Percentiles rank a stretch among this genome's conserved stretches.
Evolutionary conservation across 352 stramenopile species (phyloP).

Genomic region (Phytophthora hybrid): DNA sequence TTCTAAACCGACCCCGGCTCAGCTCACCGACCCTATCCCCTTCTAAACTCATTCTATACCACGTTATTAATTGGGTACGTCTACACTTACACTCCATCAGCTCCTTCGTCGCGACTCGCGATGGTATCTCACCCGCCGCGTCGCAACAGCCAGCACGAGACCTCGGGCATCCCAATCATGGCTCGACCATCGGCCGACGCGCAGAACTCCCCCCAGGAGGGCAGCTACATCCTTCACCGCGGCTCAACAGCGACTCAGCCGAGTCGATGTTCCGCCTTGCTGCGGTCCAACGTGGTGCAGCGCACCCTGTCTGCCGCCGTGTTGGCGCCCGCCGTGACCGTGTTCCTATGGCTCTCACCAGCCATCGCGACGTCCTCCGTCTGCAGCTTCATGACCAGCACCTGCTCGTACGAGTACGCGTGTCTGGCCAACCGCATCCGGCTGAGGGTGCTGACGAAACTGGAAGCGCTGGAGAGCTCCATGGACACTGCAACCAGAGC

Average conservation of each 20-base stretch:
- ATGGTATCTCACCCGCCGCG: not conserved
- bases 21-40: not conserved
- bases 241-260: not conserved
- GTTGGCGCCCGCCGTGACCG: conserved; percentile 66
- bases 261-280: not conserved
- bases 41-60: not conserved
- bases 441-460: conserved; percentile 47
- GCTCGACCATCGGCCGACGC: not conserved
- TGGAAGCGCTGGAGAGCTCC: conserved; percentile 40
- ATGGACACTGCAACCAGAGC: conserved; percentile 3
- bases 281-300: conserved; percentile 64
- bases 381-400: conserved; percentile 69
- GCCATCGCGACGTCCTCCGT: conserved; percentile 72
- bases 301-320: conserved; percentile 67
- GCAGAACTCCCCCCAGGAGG: not conserved
- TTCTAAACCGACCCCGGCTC: not conserved
- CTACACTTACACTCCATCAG: not conserved
- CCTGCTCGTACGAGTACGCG: conserved; percentile 80
- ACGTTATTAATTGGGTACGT: not conserved
- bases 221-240: not conserved
- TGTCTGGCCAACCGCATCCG: conserved; percentile 79
- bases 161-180: not conserved
- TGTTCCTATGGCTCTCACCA: conserved; percentile 82
- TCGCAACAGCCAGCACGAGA: not conserved
- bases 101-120: not conserved